These are phyloP conservation scores for Tothia fuscella DNA, from an alignment of 2,329 filamentous ascomycete genomes.

Conservation along the genomic window DNA sequence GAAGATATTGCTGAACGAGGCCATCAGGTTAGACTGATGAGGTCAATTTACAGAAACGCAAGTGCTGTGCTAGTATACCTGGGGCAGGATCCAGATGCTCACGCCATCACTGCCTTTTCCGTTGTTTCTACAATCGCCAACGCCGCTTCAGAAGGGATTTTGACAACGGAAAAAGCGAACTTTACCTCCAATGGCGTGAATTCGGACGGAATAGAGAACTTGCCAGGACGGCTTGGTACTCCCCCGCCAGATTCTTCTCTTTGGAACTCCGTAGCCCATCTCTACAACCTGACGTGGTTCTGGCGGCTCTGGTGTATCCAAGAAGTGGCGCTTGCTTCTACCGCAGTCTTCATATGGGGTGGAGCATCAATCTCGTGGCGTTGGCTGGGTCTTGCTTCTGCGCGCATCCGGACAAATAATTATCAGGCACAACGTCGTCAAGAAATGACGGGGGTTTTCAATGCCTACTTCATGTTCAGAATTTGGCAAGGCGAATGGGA, in stretches of 20 bases:
- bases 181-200: neutral
- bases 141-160: neutral
- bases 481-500: neutral
- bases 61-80: conserved; percentile 10
- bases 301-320: conserved; percentile 5
- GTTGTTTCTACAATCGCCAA: neutral
- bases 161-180: neutral
- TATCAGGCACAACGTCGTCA: neutral
- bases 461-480: conserved; percentile 5
- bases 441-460: conserved; percentile 5
- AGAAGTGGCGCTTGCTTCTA: neutral
- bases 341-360: conserved; percentile 3
- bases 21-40: conserved; percentile 11
- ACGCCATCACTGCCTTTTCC: neutral
- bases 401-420: neutral
- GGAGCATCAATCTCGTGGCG: neutral
- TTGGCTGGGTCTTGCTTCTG: conserved; percentile 1
- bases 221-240: too few relatives aligned
- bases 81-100: neutral
- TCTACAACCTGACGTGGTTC: conserved; percentile 2
- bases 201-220: neutral
- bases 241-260: neutral
- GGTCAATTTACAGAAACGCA: conserved; percentile 3
- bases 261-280: neutral
- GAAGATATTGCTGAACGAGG: conserved; percentile 1